Conservation (phyloP, 129 eudicot species). For the Lactuca sativa region DNA sequence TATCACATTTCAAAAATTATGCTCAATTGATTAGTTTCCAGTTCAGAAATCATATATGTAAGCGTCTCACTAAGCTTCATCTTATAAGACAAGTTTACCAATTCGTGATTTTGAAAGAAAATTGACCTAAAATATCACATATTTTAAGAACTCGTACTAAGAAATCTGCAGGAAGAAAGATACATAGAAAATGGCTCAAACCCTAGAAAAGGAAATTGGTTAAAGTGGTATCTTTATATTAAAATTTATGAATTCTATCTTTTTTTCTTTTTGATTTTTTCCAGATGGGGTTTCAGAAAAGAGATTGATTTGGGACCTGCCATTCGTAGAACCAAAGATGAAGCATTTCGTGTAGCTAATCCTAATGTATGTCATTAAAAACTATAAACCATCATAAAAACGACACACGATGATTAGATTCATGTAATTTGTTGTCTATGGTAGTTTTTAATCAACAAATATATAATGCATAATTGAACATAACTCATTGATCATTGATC, state of each 20-base stretch:
- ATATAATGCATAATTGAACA: not conserved
- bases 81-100: not conserved
- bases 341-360: slow-evolving; percentile 28
- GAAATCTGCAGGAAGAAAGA: slow-evolving; percentile 9
- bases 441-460: not conserved
- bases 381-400: not conserved
- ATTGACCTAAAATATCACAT: slow-evolving; percentile 21
- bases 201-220: slow-evolving; percentile 4
- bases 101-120: slow-evolving; percentile 12
- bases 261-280: slow-evolving; percentile 19
- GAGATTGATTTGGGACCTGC: slow-evolving; percentile 32
- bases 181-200: slow-evolving; percentile 13
- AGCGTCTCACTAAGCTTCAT: not conserved
- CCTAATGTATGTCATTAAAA: not conserved
- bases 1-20: slow-evolving; percentile 4
- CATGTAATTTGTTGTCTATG: slow-evolving; percentile 9
- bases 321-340: slow-evolving; percentile 41
- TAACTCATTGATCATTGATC: no score
- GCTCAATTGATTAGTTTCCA: no score
- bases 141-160: not conserved
- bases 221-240: not conserved
- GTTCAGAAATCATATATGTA: not conserved
- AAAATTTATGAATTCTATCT: not conserved
- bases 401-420: slow-evolving; percentile 1
- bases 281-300: slow-evolving; percentile 58